Conservation (phyloP, 2,329 filamentous ascomycete genomes). For the Nemania bipapillata region DNA sequence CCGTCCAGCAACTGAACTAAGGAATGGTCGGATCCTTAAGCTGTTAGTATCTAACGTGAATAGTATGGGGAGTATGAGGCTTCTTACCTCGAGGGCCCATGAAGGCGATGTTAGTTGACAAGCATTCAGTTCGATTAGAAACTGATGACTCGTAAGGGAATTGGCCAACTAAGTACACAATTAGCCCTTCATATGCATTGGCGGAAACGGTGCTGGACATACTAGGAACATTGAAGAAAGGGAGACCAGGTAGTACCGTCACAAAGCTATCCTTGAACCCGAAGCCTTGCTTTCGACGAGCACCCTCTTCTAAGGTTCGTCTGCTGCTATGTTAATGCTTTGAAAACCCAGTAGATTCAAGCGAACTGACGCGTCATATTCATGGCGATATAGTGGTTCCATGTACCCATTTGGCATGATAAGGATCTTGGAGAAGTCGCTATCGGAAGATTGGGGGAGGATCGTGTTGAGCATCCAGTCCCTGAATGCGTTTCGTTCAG, state of each 20-base stretch:
- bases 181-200: background rate
- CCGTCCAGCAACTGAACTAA: background rate
- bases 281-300: background rate
- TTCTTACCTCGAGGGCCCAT: background rate
- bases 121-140: conserved; percentile 1
- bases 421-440: background rate
- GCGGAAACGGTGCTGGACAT: background rate
- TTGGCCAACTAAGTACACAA: background rate
- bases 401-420: conserved; percentile 1
- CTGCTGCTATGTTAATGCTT: background rate
- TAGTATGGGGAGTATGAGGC: background rate
- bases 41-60: background rate
- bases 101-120: background rate
- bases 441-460: background rate
- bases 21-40: background rate
- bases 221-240: background rate
- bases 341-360: background rate
- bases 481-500: background rate
- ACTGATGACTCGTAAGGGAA: background rate
- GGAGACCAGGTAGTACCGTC: background rate
- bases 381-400: background rate
- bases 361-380: background rate
- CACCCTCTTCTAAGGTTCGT: background rate
- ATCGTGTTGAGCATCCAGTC: background rate
- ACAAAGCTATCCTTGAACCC: background rate